Base-by-base conservation (phyloP, 306 rosid genomes). In the Phaseolus lunatus region DNA sequence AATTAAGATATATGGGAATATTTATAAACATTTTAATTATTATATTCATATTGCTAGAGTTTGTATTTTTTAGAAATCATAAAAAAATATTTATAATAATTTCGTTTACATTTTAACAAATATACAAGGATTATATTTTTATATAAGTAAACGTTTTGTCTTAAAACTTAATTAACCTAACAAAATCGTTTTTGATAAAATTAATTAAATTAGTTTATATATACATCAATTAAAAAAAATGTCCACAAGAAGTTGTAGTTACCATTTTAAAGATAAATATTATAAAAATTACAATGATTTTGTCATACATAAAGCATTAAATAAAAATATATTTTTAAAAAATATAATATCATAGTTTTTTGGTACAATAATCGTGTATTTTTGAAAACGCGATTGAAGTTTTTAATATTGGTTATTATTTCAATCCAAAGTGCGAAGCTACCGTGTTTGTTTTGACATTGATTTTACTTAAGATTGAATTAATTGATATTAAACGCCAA, bases 391-490 rank as follows among this genome's bases (percentile, higher is more conserved):
- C 2, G 7, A 56, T 14, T 20, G 5, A 56, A 3, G 3, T 56
- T 56, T 9, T 56, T 56, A 11, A 23, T 9, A 22, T 10, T 9
- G 4, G 39, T 5, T 14, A 9, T 20, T 67, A 12, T 12, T 43
- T 18, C 12, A 22, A 19, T 22, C 20, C 2, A 66, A 66, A 43
- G 72, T 14, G 37, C 56, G 20, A 52, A 53, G 59, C 27, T 64
- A 62, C 45, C 24, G 1, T 13, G 13, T 61, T 15, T 62, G 45
- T n/a, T 64, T 18, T 64, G 48, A 0, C 49, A 4, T 37, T 64
- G 14, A 1, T 63, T 63, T 63, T 65, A 19, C 52, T 20, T 65
- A 20, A 18, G 27, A 64, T 58, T 58, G 65, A 58, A 58, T 54
- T 4, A 20, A 54, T 58, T 14, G 5, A 58, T 12, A 26, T 26